Evolutionary conservation across 2,329 filamentous ascomycete genomes (phyloP), one percentile per base, ranked within the genome.

Genomic region (Pseudogymnoascus sp.): DNA sequence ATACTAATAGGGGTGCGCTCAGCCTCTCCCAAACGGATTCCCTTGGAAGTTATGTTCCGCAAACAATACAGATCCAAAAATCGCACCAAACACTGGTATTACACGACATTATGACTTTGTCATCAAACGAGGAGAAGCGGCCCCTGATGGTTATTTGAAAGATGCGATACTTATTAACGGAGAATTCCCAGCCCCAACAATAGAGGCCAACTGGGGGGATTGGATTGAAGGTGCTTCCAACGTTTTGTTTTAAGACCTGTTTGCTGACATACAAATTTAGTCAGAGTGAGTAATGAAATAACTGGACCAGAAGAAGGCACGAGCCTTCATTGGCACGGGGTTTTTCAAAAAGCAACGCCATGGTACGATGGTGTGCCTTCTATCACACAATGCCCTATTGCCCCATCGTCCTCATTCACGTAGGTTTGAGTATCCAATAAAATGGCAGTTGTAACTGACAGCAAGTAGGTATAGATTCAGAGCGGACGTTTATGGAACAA

Each of bases 381-480:
- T 26, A 67, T 83, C 17, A 79, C 78, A 4, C 87, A 91, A 72
- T 91, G 88, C 66, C 87, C 88, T 2, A 84, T 90, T 65, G 76
- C 83, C 0, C 81, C 82, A 0, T 81, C 67, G 10, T 33, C 50
- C 10, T 21, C 29, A 33, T 56, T 56, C 29, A 56, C 50, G 50
- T 56, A 56, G 11, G 50, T 33, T 56, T 56, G 5, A 19, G 33
- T 21, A 21, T 10, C 17, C 17, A 35, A 21, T 33, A 33, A 4
- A 13, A 33, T 56, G 17, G 7, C 29, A 56, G 10, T 29, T 33
- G n/a, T 19, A 33, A 9, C 50, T 15, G 29, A 63, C 13, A 67
- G 67, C 11, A 71, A 72, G 1, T 59, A 72, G 68, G 9, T 73
- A 74, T 56, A 63, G 60, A 3, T 73, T 73, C 65, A 63, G 66